Evolutionary conservation across 441 rosid species (phyloP).

Genomic region (Pelargonium australe): DNA sequence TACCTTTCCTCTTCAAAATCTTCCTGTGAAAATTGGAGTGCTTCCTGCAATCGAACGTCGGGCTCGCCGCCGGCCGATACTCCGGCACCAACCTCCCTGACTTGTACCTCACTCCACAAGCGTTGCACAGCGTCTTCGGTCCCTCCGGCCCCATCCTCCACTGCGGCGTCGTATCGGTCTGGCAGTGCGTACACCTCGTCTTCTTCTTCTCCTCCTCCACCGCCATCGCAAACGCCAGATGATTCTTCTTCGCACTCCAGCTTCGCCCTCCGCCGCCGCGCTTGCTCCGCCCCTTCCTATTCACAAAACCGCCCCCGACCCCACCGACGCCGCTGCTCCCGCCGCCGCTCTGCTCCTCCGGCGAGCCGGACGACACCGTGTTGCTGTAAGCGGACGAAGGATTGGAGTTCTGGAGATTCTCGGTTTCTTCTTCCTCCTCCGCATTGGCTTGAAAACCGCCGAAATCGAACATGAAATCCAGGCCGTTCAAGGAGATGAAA

Average conservation of each 20-base stretch:
- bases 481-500: no score
- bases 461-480: no score
- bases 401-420: no score
- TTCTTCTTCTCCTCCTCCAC: slow-evolving; percentile 20
- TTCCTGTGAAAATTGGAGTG: slow-evolving; percentile 47
- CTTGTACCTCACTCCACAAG: slow-evolving; percentile 92
- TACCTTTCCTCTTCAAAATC: no score
- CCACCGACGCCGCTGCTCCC: no score
- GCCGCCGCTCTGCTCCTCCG: no score
- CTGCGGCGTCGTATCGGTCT: slow-evolving; percentile 88
- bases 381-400: no score
- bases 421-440: no score
- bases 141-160: slow-evolving; percentile 99
- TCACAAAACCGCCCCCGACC: no score
- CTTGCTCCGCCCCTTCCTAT: slow-evolving; percentile 33
- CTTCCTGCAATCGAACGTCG: slow-evolving; percentile 69
- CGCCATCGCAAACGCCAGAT: no score
- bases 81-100: slow-evolving; percentile 94
- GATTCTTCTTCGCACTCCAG: slow-evolving; percentile 25
- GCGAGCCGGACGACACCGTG: no score
- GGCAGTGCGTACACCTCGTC: slow-evolving; percentile 88
- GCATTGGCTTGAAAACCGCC: no score
- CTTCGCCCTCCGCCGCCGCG: slow-evolving; percentile 38
- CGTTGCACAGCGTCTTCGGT: slow-evolving; percentile 91
- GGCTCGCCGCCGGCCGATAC: slow-evolving; percentile 93